Conservation (phyloP, 768 basidiomycete species). For the Sistotremastrum niveocremeum region DNA sequence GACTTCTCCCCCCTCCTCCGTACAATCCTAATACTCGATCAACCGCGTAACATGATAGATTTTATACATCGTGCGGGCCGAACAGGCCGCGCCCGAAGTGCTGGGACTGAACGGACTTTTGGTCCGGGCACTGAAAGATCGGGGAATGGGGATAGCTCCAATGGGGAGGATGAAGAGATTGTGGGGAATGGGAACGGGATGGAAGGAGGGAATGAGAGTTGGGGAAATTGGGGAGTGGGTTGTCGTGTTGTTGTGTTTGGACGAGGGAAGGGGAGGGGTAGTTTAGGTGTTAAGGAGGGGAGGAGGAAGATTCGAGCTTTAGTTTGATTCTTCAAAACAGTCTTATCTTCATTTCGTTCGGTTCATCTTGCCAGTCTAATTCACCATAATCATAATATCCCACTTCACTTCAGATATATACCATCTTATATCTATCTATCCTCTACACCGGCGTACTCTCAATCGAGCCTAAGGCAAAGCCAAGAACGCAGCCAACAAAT, state of each 20-base stretch:
- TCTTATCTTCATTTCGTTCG: too few relatives aligned
- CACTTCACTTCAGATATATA: neutral
- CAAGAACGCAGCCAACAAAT: constrained; percentile 21
- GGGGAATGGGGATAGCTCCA: too few relatives aligned
- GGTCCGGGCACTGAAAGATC: constrained; percentile 10
- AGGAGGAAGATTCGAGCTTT: constrained; percentile 36
- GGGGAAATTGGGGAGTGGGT: too few relatives aligned
- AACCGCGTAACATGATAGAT: constrained; percentile 82
- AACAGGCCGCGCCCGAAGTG: constrained; percentile 43
- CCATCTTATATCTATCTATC: too few relatives aligned
- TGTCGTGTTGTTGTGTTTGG: constrained; percentile 55
- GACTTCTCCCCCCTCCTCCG: constrained; percentile 71
- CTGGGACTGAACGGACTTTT: constrained; percentile 7
- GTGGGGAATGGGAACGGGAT: constrained; percentile 62
- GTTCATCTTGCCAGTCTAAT: too few relatives aligned
- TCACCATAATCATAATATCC: too few relatives aligned
- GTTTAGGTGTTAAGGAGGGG: constrained; percentile 35
- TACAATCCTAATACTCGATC: constrained; percentile 79
- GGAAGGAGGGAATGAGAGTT: constrained; percentile 38
- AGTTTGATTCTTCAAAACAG: too few relatives aligned
- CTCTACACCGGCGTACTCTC: too few relatives aligned
- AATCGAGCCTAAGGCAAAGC: constrained; percentile 18
- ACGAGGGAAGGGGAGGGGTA: constrained; percentile 52
- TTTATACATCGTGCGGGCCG: constrained; percentile 87
- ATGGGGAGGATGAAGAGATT: constrained; percentile 50